These are phyloP conservation scores for Colletotrichum cereale DNA, from an alignment of 2,329 filamentous ascomycete species.

Conservation along the genomic window DNA sequence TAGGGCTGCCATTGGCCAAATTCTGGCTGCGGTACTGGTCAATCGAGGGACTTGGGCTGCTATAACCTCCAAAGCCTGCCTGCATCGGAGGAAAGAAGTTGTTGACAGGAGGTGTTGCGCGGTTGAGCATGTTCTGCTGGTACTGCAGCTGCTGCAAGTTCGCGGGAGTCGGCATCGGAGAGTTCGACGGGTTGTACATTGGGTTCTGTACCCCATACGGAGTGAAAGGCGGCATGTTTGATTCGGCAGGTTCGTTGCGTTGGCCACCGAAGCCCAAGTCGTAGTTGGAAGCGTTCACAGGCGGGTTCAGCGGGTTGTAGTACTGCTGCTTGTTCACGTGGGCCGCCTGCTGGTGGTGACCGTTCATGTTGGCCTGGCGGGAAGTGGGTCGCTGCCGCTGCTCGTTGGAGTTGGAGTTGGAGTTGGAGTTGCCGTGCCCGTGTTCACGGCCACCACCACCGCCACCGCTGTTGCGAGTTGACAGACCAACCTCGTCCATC, in stretches of 20 bases:
- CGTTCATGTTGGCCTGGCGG: constrained; percentile 63
- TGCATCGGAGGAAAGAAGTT: constrained; percentile 70
- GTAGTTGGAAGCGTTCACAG: constrained; percentile 57
- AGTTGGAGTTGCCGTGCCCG: constrained; percentile 44
- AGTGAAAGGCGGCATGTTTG: constrained; percentile 62
- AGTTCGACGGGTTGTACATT: constrained; percentile 63
- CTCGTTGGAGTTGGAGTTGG: constrained; percentile 59
- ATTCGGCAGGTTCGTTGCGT: constrained; percentile 66
- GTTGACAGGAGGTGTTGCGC: constrained; percentile 65
- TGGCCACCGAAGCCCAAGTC: constrained; percentile 66
- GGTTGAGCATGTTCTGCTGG: constrained; percentile 69
- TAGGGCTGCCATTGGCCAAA: constrained; percentile 64
- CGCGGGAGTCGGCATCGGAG: constrained; percentile 60
- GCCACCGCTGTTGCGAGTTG: constrained; percentile 67
- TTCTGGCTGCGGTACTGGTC: constrained; percentile 69
- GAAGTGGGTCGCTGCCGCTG: constrained; percentile 69
- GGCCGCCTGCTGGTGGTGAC: constrained; percentile 55
- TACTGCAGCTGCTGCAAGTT: constrained; percentile 69
- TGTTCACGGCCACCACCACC: constrained; percentile 60
- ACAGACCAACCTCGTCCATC: constrained; percentile 98
- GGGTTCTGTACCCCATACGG: constrained; percentile 63
- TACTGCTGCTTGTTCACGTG: constrained; percentile 57
- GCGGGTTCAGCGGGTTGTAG: constrained; percentile 63
- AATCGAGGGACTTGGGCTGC: constrained; percentile 59
- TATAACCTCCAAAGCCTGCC: constrained; percentile 67